Evolutionary conservation across 2,329 filamentous ascomycete genomes (phyloP), one percentile per base, ranked within the genome.

Genomic region (Paecilomyces sp.): DNA sequence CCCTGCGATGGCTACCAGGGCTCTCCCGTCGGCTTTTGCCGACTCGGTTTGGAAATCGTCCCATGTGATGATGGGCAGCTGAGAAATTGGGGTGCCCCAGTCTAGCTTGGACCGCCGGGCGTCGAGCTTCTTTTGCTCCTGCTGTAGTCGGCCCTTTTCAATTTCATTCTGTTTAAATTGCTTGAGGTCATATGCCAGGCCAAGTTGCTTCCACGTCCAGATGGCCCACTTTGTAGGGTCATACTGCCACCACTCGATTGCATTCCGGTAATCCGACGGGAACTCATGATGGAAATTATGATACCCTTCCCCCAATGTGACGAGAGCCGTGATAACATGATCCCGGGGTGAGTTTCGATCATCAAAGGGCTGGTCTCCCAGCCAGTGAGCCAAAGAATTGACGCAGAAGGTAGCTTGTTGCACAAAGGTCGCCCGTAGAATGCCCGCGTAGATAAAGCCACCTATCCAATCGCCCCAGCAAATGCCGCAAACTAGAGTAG

Each of bases 271-370:
- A 76, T 95, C 91, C 9, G 90, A 93, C 58, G 91, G 91, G 79
- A 95, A 95, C 76, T 95, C 91, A 83, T 95, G 91, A 79, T 95
- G 91, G 84, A 95, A 95, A 83, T 95, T 95, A 84, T 95, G 91
- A 80, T 95, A 95, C 31, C 91, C 91, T 78, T 92, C 91, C 55
- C 91, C 91, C 24, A 95, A 87, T 52, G 91, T 95, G 67, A 91
- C 87, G 22, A 95, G 79, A 53, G 91, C 91, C 50, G 91, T 95
- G 77, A 95, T 85, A 72, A 93, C 84, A 77, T 95, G 90, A 70
- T 95, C 91, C 74, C 91, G 88, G 64, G 91, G 91, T 62, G 89
- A 92, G 85, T 95, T 93, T 77, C 90, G 89, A 83, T 95, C 91
- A 68, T 95, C 91, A 74, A 95, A 95, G 62, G 91, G 91, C 80